Base-by-base conservation (phyloP, 2,329 filamentous ascomycete species). In the Fusarium pseudonygamai region DNA sequence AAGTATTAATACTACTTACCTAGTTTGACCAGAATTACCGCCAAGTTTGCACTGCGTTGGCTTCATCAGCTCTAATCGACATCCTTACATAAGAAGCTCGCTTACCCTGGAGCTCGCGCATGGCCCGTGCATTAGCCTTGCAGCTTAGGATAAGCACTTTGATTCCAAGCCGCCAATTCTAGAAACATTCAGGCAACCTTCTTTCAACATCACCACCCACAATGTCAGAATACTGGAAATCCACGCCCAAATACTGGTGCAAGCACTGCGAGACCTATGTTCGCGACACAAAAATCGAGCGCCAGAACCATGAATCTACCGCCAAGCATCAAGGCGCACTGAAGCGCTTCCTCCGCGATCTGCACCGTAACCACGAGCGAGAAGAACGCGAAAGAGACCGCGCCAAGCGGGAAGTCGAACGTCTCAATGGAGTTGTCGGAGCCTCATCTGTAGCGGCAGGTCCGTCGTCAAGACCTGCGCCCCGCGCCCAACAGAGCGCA, bases 191-290 rank as follows among this genome's bases (percentile, higher is more conserved):
- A 65, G 55, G 49, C 60, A 56, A 40, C 30, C 36, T 52, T 36
- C 32, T 37, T 46, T 34, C 55, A 36, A 22, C 64, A 70, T 18
- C 64, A 52, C 26, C 43, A 43, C 5, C 43, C 62, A 70, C 61
- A 62, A 98, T 99, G 96, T 92, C 96, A 1, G 96, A 98, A 87
- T 97, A 97, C 84, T 98, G 96, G 96, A 98, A 98, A 82, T 98
- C 96, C 26, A 97, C 95, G 82, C 95, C 95, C 11, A 96, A 93
- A 81, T 97, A 97, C 85, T 98, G 95, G 95, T 99, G 96, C 89
- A 98, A 98, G 83, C 94, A 97, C 86, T 99, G 96, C 89, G 90
- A 91, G 80, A 90, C 89, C 80, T 98, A 91, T 83, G 93, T 99
- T 56, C 93, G 94, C 83, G 96, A 99, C 86, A 98, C 95, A 28